Conservation (phyloP, 768 basidiomycete species). For the Hericium rajendrae region DNA sequence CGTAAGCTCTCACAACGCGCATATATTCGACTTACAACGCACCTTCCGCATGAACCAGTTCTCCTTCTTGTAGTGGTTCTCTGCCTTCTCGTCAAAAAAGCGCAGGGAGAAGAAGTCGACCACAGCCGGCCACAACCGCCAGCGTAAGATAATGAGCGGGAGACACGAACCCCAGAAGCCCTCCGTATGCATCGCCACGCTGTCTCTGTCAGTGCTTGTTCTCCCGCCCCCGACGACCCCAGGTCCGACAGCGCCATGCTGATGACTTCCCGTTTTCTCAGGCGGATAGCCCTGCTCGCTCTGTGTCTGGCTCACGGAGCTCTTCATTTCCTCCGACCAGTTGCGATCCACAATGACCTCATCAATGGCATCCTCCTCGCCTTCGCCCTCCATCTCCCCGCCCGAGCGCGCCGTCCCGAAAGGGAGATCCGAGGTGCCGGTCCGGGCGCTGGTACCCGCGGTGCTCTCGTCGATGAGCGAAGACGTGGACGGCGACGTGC, state of each 20-base stretch:
- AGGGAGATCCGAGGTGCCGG: constrained; percentile 18
- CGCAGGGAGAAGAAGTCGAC: constrained; percentile 49
- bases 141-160: constrained; percentile 38
- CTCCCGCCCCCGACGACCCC: constrained; percentile 15
- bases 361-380: constrained; percentile 41
- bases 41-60: constrained; percentile 64
- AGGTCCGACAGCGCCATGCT: constrained; percentile 1
- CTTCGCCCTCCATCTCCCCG: constrained; percentile 20
- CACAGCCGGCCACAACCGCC: constrained; percentile 46
- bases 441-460: constrained; percentile 13
- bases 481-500: constrained; percentile 41
- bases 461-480: constrained; percentile 17
- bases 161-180: constrained; percentile 27
- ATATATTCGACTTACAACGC: constrained; percentile 1
- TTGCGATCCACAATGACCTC: constrained; percentile 69
- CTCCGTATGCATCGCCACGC: constrained; percentile 22
- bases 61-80: constrained; percentile 47
- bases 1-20: not conserved
- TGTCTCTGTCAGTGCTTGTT: constrained; percentile 30
- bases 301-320: constrained; percentile 42
- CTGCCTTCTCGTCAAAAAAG: constrained; percentile 52
- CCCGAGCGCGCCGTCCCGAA: constrained; percentile 17
- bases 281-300: constrained; percentile 28
- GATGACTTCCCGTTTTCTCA: constrained; percentile 40
- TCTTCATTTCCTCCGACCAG: constrained; percentile 54